Percentiles rank a stretch among this genome's conserved stretches.
Conservation (phyloP, 2,329 filamentous ascomycete species). For the Pseudogymnoascus sp. region DNA sequence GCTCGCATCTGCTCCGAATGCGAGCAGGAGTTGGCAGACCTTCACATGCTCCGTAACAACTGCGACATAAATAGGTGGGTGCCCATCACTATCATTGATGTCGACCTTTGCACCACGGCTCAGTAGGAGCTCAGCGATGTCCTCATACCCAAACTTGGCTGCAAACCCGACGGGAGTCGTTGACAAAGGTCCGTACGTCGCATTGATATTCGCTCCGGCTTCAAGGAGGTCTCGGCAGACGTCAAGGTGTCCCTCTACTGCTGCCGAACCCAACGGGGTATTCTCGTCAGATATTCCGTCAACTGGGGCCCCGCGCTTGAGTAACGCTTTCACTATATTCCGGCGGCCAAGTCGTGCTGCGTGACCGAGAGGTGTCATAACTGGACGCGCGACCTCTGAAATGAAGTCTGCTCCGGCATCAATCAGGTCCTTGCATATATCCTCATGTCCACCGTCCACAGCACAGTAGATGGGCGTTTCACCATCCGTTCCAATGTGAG, state of each 20-base stretch:
- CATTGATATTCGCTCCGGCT: not conserved
- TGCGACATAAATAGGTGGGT: not conserved
- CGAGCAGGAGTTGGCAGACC: not conserved
- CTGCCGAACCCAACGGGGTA: not conserved
- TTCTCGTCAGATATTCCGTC: not conserved
- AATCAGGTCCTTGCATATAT: not conserved
- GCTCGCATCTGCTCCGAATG: not conserved
- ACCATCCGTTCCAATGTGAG: not conserved
- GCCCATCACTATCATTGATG: not conserved
- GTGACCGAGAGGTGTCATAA: not conserved
- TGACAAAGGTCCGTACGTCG: not conserved
- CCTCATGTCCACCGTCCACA: not conserved
- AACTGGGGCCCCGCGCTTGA: not conserved
- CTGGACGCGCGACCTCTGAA: not conserved
- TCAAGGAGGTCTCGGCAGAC: not conserved
- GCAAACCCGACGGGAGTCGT: not conserved
- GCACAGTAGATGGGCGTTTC: not conserved
- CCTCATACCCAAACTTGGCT: not conserved
- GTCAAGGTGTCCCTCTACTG: not conserved
- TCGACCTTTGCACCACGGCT: not conserved
- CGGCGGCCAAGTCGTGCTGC: not conserved
- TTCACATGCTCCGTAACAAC: not conserved
- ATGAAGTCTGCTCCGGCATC: slow-evolving; percentile 2
- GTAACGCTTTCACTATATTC: not conserved
- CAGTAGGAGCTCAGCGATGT: not conserved